A percentile compares a stretch with the other conserved stretches of the same genome.
Evolutionary conservation across 352 stramenopile genomes (phyloP).

Genomic region (Blastocystis sp.): DNA sequence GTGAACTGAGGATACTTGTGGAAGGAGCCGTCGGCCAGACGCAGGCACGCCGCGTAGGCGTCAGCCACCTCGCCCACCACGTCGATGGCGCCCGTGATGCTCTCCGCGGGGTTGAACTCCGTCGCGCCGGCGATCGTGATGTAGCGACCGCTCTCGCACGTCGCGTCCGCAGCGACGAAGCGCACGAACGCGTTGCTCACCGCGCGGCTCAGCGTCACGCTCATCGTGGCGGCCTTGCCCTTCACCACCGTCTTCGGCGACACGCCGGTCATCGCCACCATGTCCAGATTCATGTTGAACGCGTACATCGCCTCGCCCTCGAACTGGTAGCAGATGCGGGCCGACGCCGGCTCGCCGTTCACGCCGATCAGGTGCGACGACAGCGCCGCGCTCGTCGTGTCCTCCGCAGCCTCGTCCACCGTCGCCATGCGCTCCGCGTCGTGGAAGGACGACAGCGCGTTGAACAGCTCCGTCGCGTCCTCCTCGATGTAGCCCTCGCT

Average conservation of each 20-base stretch:
- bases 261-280: not conserved
- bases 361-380: not conserved
- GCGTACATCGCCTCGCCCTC: slow-evolving; percentile 20
- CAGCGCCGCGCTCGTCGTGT: not conserved
- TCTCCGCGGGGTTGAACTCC: not conserved
- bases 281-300: slow-evolving; percentile 52
- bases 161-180: slow-evolving; percentile 1
- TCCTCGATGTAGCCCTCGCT: slow-evolving; percentile 29
- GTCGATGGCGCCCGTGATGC: slow-evolving; percentile 1
- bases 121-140: not conserved
- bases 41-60: slow-evolving; percentile 34
- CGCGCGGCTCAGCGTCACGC: slow-evolving; percentile 24
- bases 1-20: slow-evolving; percentile 12
- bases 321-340: slow-evolving; percentile 64
- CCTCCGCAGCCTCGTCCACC: not conserved
- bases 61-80: not conserved
- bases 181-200: slow-evolving; percentile 1
- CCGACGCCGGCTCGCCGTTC: not conserved
- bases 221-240: not conserved
- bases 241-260: not conserved
- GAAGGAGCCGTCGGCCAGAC: slow-evolving; percentile 24
- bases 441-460: slow-evolving; percentile 52
- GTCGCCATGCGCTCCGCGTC: not conserved
- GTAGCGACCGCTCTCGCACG: not conserved
- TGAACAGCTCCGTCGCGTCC: slow-evolving; percentile 62